Evolutionary conservation across 495 filamentous ascomycete species (phyloP), one percentile per base, ranked within the genome.

Genomic region (Hyaloscypha variabilis): DNA sequence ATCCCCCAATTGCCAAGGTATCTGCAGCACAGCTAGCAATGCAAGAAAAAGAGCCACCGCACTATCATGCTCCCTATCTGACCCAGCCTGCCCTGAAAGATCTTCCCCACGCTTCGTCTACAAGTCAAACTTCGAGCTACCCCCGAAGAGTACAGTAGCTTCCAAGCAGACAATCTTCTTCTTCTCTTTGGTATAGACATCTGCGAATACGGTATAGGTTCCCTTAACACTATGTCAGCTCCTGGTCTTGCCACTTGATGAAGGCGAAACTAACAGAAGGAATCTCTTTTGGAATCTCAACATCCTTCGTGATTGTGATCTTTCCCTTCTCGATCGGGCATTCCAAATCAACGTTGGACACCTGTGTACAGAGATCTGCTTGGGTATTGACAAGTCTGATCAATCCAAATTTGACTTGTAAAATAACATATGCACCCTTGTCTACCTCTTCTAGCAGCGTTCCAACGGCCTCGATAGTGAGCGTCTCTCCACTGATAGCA

Each of bases 401-500:
- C 70, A 96, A 79, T 67, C 92, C 95, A 75, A 94, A 99, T 77
- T 97, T 97, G 79, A 98, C 94, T 62, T 88, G 82, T 31, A 99
- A 75, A 30, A 88, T 81, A 36, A 97, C 88, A 63, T 87, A 88
- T 49, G 96, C 90, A 58, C 91, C 94, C 42, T 91, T 73, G n/a
- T 84, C 82, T 64, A 99, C 82, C 14, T 76, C 70, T 64, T 94
- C 76, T 62, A 78, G 82, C 53, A 99, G 80, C 19, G 76, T 87
- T 63, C 96, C 95, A 26, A 74, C 78, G 19, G 94, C 95, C 54
- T 84, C 81, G 78, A 99, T 96, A 21, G 78, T 82, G 66, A 99
- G 88, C n/a, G 82, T 82, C 55, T 86, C 49, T 63, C 96, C 96
- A 62, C 95, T 99, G 70, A 70, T 61, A 3, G 24, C 10, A 24